Conservation (phyloP, 768 basidiomycete species). For the Mycena albidolilacea region DNA sequence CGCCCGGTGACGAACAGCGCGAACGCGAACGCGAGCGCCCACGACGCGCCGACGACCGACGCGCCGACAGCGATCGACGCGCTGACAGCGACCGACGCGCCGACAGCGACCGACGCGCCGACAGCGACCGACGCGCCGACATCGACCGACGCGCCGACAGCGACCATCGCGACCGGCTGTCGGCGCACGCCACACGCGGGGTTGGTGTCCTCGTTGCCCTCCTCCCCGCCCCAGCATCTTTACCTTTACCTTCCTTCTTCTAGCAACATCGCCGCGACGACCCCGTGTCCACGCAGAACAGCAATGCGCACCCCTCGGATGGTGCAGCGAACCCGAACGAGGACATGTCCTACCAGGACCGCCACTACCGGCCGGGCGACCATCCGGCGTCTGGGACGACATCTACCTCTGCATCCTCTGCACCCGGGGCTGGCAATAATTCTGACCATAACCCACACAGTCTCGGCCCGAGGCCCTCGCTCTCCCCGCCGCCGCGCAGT, state of each 20-base stretch:
- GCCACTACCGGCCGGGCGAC: conserved; percentile 31
- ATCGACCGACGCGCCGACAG: conserved; percentile 18
- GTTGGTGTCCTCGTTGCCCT: conserved; percentile 39
- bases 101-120: no score
- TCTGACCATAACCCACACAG: conserved; percentile 26
- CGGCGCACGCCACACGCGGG: conserved; percentile 36
- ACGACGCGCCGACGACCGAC: conserved; percentile 24
- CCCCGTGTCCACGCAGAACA: neutral
- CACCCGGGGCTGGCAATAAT: conserved; percentile 1
- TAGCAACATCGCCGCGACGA: conserved; percentile 24
- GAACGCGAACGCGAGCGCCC: neutral
- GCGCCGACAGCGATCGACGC: conserved; percentile 17
- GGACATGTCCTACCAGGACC: conserved; percentile 33
- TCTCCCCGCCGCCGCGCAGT: conserved; percentile 25
- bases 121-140: neutral
- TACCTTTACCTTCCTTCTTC: conserved; percentile 30
- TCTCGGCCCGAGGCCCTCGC: neutral
- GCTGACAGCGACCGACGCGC: no score
- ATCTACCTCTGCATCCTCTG: neutral
- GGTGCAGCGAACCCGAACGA: neutral
- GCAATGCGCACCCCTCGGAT: conserved; percentile 4
- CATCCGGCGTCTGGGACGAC: neutral
- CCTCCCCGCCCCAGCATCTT: conserved; percentile 39
- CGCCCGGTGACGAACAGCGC: no score
- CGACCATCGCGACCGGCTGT: conserved; percentile 24